phyloP scores from a whole-genome alignment of 441 rosid species.

The Populus tomentosa region DNA sequence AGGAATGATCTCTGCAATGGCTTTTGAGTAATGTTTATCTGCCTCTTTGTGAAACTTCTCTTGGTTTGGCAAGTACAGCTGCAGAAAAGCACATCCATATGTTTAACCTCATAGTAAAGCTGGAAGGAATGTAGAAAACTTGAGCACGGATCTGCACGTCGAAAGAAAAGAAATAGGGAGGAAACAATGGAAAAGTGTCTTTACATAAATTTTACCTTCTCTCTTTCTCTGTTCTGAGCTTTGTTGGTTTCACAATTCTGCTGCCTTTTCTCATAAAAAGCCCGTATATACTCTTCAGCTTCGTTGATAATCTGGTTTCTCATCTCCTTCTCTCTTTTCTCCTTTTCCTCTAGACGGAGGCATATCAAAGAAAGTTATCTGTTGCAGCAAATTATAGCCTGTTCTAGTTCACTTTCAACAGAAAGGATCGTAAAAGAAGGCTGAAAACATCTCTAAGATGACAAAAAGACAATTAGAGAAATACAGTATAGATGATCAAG shows the following conservation, averaged over 20 bases:
- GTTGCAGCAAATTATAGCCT: neutral
- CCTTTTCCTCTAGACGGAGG: conserved; percentile 73
- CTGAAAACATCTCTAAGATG: neutral
- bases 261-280: conserved; percentile 70
- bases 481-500: no score
- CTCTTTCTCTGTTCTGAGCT: conserved; percentile 68
- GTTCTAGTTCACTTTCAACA: neutral
- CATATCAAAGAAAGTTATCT: neutral
- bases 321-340: conserved; percentile 80
- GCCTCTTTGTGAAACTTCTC: conserved; percentile 95
- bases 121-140: neutral
- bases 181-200: neutral
- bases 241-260: conserved; percentile 53
- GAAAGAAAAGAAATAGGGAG: neutral
- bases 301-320: conserved; percentile 63
- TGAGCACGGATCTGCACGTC: neutral
- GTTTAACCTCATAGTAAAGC: neutral
- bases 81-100: conserved; percentile 9
- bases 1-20: conserved; percentile 82
- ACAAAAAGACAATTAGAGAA: no score
- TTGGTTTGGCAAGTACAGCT: conserved; percentile 75
- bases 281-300: conserved; percentile 67
- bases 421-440: neutral
- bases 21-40: conserved; percentile 83
- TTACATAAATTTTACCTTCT: conserved; percentile 39